phyloP scores from a whole-genome alignment of 2,329 filamentous ascomycete genomes.

The Colletotrichum melonis region DNA sequence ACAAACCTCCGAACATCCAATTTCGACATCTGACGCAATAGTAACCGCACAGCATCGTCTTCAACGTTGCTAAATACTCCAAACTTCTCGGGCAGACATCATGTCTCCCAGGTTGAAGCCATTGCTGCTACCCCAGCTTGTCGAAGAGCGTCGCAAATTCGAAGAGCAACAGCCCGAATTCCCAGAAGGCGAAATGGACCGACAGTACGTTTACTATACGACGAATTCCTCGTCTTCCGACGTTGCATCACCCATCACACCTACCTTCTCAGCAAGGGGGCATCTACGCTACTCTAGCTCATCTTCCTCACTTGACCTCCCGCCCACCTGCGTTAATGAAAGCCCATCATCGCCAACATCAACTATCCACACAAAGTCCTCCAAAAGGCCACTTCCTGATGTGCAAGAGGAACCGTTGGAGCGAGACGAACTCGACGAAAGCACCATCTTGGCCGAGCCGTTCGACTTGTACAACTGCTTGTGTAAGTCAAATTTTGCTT shows the following conservation, averaged over 20 bases:
- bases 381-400: conserved; percentile 79
- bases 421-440: conserved; percentile 65
- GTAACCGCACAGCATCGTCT: not conserved
- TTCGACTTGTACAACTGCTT: conserved; percentile 74
- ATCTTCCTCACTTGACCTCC: conserved; percentile 79
- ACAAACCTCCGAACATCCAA: conserved; percentile 1
- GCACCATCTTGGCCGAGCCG: conserved; percentile 56
- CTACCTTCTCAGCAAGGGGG: conserved; percentile 74
- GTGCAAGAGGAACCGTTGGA: conserved; percentile 87
- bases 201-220: conserved; percentile 55
- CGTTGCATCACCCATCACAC: conserved; percentile 75
- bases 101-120: conserved; percentile 65
- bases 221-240: conserved; percentile 73
- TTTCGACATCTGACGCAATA: conserved; percentile 4
- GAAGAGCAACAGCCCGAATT: conserved; percentile 44
- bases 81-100: conserved; percentile 14
- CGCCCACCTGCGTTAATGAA: conserved; percentile 58
- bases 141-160: conserved; percentile 60
- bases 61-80: not conserved
- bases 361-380: conserved; percentile 56
- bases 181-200: conserved; percentile 47
- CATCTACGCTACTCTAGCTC: conserved; percentile 79
- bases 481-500: conserved; percentile 67
- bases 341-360: conserved; percentile 64
- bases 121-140: conserved; percentile 64